Evolutionary conservation across 129 eudicot species (phyloP), one percentile per base, ranked within the genome.

Genomic region (Escallonia herrerae): DNA sequence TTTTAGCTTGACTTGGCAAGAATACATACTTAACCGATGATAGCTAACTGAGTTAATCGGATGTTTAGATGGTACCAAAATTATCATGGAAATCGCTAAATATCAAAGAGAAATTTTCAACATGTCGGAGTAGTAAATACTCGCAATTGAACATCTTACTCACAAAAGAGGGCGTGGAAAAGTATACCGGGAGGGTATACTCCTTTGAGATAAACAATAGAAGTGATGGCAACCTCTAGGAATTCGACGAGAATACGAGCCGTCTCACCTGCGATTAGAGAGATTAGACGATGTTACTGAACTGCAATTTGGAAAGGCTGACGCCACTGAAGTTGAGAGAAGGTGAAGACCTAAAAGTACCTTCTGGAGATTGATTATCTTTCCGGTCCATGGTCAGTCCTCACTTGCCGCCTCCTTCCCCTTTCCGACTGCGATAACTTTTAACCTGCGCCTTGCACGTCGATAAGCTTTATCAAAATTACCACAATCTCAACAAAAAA

Each of bases 151-250:
- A 22, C 33, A 22, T 22, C 33, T 22, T 48, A 9, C 3, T 48
- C 0, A 48, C 8, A 48, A 48, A 7, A 9, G 3, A 48, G 51
- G 8, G 47, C 37, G 43, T 6, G n/a, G 60, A 15, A 57, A 8
- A 14, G 14, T 58, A 43, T 12, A 91, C 95, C 97, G 7, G 68
- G 66, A 4, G 97, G 95, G 63, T 91, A 91, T 3, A 91, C 61
- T 69, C 89, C 95, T 85, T 91, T 87, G 82, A 85, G 90, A 76
- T 85, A 87, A 47, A 91, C 73, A 40, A 91, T 70, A 2, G 96
- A 82, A 62, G 97, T 91, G 60, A 91, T 83, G 38, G 97, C 95
- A 58, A 87, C 89, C 75, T 91, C 83, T 4, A 87, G 74, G 56
- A 87, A 91, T 52, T 91, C 95, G 2, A 79, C 86, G 8, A 91